These are phyloP conservation scores for Rhizopogon vinicolor DNA, from an alignment of 768 basidiomycete genomes.

Conservation along the genomic window DNA sequence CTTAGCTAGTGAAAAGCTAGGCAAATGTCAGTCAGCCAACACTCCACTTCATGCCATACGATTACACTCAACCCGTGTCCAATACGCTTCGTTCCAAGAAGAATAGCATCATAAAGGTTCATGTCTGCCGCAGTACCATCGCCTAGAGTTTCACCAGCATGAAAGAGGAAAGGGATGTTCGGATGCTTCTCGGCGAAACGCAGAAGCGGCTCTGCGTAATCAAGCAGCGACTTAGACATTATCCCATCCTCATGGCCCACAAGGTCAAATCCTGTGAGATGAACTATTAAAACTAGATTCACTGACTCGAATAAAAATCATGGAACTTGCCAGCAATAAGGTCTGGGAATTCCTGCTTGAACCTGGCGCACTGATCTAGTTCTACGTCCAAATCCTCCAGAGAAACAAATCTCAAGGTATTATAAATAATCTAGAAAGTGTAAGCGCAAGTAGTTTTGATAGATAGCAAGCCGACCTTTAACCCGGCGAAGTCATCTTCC, in stretches of 20 bases:
- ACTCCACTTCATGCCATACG: neutral
- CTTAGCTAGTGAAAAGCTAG: constrained; percentile 40
- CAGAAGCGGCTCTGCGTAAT: constrained; percentile 35
- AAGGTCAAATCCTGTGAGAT: constrained; percentile 38
- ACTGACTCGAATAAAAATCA: neutral
- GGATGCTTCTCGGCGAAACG: constrained; percentile 33
- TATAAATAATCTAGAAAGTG: constrained; percentile 37
- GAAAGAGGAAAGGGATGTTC: constrained; percentile 42
- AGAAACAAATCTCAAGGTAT: constrained; percentile 30
- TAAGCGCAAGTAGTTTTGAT: neutral
- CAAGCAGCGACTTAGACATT: constrained; percentile 24
- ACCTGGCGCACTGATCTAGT: constrained; percentile 36
- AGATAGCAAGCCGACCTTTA: constrained; percentile 25
- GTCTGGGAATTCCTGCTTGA: constrained; percentile 43
- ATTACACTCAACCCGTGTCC: constrained; percentile 38
- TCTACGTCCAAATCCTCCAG: constrained; percentile 36
- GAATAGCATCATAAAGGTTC: constrained; percentile 45
- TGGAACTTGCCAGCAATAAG: constrained; percentile 35
- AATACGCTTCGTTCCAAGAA: constrained; percentile 46
- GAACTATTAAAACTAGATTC: neutral
- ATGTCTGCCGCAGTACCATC: constrained; percentile 39
- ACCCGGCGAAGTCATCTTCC: constrained; percentile 37
- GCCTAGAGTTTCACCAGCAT: constrained; percentile 45
- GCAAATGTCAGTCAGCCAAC: neutral
- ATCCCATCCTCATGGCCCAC: constrained; percentile 42